Evolutionary conservation across 2,329 filamentous ascomycete genomes (phyloP).

Genomic region (Chaetomiaceae sp.): DNA sequence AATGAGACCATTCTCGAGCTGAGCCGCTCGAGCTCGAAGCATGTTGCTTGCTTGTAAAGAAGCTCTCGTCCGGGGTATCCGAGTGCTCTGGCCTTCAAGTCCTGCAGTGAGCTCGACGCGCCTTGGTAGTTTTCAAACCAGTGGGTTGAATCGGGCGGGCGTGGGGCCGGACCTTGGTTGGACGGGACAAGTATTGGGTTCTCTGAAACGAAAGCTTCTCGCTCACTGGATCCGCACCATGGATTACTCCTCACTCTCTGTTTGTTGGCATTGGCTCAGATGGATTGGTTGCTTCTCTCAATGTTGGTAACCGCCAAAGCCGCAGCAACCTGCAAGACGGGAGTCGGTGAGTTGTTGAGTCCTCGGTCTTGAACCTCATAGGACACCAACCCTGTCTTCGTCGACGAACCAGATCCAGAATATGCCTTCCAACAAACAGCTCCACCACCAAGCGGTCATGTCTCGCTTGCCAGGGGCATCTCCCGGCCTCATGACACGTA

Average conservation of each 20-base stretch:
- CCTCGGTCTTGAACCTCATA: not conserved
- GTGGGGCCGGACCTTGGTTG: too few species aligned
- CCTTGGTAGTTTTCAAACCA: too few species aligned
- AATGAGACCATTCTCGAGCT: not conserved
- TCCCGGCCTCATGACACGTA: slow-evolving; percentile 6
- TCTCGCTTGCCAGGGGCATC: not conserved
- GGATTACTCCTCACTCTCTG: too few species aligned
- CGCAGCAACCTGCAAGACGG: slow-evolving; percentile 1
- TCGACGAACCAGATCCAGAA: not conserved
- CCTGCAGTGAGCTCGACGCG: too few species aligned
- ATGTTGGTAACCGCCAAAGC: not conserved
- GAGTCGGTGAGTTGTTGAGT: not conserved
- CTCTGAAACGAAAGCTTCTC: too few species aligned
- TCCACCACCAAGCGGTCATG: slow-evolving; percentile 9
- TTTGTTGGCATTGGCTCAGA: not conserved
- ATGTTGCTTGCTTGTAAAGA: too few species aligned
- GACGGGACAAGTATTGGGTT: too few species aligned
- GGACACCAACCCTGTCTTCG: not conserved
- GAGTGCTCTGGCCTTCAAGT: too few species aligned
- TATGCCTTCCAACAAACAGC: not conserved
- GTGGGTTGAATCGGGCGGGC: too few species aligned
- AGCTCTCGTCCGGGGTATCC: too few species aligned
- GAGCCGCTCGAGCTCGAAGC: too few species aligned
- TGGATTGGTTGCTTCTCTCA: not conserved
- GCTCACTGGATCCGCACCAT: too few species aligned